Evolutionary conservation across 2,329 filamentous ascomycete species (phyloP).

Genomic region (Curvularia sp.): DNA sequence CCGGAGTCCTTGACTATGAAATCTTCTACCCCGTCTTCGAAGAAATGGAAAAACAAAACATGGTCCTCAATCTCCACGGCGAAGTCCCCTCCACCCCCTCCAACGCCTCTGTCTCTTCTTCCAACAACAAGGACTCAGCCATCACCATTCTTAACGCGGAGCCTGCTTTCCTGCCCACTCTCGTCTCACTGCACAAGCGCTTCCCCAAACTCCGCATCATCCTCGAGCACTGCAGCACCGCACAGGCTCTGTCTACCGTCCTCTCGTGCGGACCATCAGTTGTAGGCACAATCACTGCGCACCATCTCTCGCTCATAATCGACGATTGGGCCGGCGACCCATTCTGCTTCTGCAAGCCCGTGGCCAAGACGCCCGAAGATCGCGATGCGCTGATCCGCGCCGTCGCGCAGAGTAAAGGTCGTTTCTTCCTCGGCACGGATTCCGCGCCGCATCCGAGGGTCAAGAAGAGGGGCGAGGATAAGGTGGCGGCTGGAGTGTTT

Average conservation of each 20-base stretch:
- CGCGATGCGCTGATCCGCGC: conserved; percentile 74
- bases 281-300: conserved; percentile 81
- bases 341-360: conserved; percentile 81
- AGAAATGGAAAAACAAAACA: conserved; percentile 84
- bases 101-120: conserved; percentile 25
- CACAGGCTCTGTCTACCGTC: conserved; percentile 80
- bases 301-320: conserved; percentile 81
- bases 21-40: conserved; percentile 79
- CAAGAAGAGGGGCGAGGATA: conserved; percentile 65
- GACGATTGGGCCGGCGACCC: conserved; percentile 74
- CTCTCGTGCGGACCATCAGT: conserved; percentile 78
- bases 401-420: conserved; percentile 60
- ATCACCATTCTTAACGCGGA: conserved; percentile 69
- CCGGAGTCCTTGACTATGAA: conserved; percentile 73
- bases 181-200: conserved; percentile 72
- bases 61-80: conserved; percentile 93
- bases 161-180: conserved; percentile 78
- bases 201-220: conserved; percentile 75
- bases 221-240: conserved; percentile 88
- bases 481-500: conserved; percentile 74
- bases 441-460: conserved; percentile 70
- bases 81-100: conserved; percentile 69
- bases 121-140: conserved; percentile 21
- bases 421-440: conserved; percentile 78
- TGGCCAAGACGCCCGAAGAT: conserved; percentile 69